A percentile compares a stretch with the other conserved stretches of the same genome.
Conservation (phyloP, 1,284 basidiomycete species). For the Ganoderma sinense region DNA sequence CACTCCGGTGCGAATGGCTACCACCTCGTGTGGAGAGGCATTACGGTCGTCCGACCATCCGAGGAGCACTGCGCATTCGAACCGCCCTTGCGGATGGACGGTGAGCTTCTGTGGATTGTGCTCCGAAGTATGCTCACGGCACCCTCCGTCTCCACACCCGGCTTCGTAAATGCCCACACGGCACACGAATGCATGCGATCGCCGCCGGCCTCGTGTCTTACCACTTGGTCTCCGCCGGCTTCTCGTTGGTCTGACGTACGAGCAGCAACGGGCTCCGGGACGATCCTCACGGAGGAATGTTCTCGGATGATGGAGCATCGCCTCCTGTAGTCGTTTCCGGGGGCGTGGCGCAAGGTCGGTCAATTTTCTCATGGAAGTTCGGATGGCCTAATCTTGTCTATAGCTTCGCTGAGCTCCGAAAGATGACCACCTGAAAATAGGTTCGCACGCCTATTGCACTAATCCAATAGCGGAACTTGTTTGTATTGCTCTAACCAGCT, state of each 20-base stretch:
- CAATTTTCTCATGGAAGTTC: not conserved
- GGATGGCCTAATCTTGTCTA: not conserved
- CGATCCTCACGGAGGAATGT: not conserved
- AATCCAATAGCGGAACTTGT: too few species aligned
- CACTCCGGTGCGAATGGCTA: not conserved
- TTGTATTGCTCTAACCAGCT: too few species aligned
- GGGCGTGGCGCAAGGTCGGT: not conserved
- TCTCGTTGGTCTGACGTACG: not conserved
- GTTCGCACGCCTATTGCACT: not conserved
- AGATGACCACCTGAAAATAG: not conserved
- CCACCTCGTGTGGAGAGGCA: not conserved
- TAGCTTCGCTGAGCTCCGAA: not conserved
- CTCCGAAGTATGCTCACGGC: not conserved
- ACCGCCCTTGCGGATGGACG: not conserved
- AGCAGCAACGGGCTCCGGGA: not conserved
- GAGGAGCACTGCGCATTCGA: not conserved
- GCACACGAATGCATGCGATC: not conserved
- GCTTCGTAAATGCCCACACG: too few species aligned
- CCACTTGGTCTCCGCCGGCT: not conserved
- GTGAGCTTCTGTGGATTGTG: not conserved
- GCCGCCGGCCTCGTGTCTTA: not conserved
- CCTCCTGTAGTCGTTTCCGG: not conserved
- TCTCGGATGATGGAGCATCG: not conserved
- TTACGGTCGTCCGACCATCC: not conserved
- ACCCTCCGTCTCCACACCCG: not conserved